Evolutionary conservation across 192 early-diverging fungal genomes (phyloP).

Genomic region (Mortierella hygrophila): DNA sequence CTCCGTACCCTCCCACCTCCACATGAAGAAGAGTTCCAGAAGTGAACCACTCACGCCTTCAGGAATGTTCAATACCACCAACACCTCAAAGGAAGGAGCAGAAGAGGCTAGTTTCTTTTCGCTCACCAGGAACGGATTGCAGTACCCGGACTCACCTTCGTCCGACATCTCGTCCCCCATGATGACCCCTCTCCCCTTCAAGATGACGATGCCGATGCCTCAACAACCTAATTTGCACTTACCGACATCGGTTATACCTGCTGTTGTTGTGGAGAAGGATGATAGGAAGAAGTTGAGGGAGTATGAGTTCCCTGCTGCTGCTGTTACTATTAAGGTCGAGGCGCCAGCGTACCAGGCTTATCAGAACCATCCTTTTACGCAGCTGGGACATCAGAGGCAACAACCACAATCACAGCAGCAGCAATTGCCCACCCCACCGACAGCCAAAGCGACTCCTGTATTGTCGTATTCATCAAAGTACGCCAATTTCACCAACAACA

Average conservation of each 20-base stretch:
- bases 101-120: slow-evolving; percentile 21
- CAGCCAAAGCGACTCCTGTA: not conserved
- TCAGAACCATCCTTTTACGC: slow-evolving; percentile 30
- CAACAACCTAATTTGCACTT: too few species aligned
- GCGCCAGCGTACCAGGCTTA: not conserved
- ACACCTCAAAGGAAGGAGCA: not conserved
- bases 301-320: slow-evolving; percentile 22
- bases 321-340: not conserved
- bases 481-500: slow-evolving; percentile 23
- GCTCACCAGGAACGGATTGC: slow-evolving; percentile 17
- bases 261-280: not conserved
- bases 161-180: slow-evolving; percentile 11
- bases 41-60: not conserved
- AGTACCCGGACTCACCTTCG: slow-evolving; percentile 23
- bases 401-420: slow-evolving; percentile 16
- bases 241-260: not conserved
- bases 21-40: not conserved
- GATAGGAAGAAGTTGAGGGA: slow-evolving; percentile 22
- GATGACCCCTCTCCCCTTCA: slow-evolving; percentile 33
- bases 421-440: not conserved
- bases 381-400: slow-evolving; percentile 25
- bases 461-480: slow-evolving; percentile 30
- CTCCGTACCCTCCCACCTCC: not conserved
- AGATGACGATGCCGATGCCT: not conserved
- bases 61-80: slow-evolving; percentile 1